Evolutionary conservation across 2,329 filamentous ascomycete genomes (phyloP).

Genomic region (Epichloe festucae): DNA sequence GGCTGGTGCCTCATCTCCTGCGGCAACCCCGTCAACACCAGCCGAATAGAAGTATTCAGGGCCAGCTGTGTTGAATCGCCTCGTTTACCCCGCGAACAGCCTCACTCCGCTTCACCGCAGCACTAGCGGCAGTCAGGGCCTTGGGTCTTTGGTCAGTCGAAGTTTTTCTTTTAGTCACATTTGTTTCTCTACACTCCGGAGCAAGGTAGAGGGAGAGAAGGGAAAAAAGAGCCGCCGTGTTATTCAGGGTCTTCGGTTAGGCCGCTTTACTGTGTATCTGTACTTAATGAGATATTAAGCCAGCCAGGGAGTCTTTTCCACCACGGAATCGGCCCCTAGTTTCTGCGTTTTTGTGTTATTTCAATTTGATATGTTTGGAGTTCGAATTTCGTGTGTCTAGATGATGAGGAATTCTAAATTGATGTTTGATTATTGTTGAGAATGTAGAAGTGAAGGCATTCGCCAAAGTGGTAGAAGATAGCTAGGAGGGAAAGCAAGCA

Average conservation of each 20-base stretch:
- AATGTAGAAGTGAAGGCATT: not conserved
- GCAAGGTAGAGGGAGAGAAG: slow-evolving; percentile 7
- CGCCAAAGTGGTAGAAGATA: not conserved
- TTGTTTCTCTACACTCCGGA: slow-evolving; percentile 9
- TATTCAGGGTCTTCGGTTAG: slow-evolving; percentile 4
- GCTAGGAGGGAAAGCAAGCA: not conserved
- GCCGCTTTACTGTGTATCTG: slow-evolving; percentile 16
- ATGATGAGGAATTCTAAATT: not conserved
- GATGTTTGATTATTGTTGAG: not conserved
- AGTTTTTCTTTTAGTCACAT: slow-evolving; percentile 5
- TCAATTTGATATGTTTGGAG: slow-evolving; percentile 21
- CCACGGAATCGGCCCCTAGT: slow-evolving; percentile 14
- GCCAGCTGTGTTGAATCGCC: not conserved
- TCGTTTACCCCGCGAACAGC: not conserved
- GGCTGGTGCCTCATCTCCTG: slow-evolving; percentile 40
- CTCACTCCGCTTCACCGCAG: not conserved
- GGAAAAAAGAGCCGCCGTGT: slow-evolving; percentile 6
- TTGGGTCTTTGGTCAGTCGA: not conserved
- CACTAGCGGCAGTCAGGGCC: not conserved
- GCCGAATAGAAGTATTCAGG: slow-evolving; percentile 12
- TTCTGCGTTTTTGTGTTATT: slow-evolving; percentile 2
- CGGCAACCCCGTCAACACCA: slow-evolving; percentile 36
- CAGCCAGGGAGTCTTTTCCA: slow-evolving; percentile 12
- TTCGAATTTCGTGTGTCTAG: slow-evolving; percentile 10
- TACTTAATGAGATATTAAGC: slow-evolving; percentile 25